phyloP scores from a whole-genome alignment of 768 basidiomycete genomes.

The Termitomyces sp. region DNA sequence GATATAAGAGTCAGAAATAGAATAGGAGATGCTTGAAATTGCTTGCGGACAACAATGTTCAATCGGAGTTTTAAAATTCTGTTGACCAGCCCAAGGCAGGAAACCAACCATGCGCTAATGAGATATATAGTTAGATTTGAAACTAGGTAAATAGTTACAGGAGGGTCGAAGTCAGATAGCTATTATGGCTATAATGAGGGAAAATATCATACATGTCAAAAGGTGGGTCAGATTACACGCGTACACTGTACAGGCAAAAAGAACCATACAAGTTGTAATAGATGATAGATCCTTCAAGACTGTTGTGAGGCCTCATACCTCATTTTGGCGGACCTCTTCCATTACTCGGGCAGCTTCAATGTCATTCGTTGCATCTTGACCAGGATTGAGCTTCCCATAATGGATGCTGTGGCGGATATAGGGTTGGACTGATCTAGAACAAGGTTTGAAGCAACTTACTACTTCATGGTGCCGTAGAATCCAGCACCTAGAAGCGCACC shows the following conservation, averaged over 20 bases:
- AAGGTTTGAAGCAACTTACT: slow-evolving; percentile 19
- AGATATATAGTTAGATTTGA: slow-evolving; percentile 1
- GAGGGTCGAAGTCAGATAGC: too few relatives aligned
- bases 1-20: background rate
- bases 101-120: too few relatives aligned
- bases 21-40: background rate
- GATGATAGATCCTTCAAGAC: background rate
- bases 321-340: slow-evolving; percentile 9
- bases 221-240: too few relatives aligned
- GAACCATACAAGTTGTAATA: background rate
- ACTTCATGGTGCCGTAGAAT: slow-evolving; percentile 58
- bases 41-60: too few relatives aligned
- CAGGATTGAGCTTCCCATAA: slow-evolving; percentile 52
- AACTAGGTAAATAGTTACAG: too few relatives aligned
- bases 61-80: too few relatives aligned
- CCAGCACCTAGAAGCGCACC: slow-evolving; percentile 57
- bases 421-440: background rate
- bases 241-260: background rate
- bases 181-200: background rate
- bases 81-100: too few relatives aligned
- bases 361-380: slow-evolving; percentile 38
- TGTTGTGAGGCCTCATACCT: background rate
- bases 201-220: background rate
- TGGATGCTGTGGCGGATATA: slow-evolving; percentile 29
- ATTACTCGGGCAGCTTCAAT: slow-evolving; percentile 33